phyloP scores from a whole-genome alignment of 495 filamentous ascomycete species.

The Penicillium salamii region DNA sequence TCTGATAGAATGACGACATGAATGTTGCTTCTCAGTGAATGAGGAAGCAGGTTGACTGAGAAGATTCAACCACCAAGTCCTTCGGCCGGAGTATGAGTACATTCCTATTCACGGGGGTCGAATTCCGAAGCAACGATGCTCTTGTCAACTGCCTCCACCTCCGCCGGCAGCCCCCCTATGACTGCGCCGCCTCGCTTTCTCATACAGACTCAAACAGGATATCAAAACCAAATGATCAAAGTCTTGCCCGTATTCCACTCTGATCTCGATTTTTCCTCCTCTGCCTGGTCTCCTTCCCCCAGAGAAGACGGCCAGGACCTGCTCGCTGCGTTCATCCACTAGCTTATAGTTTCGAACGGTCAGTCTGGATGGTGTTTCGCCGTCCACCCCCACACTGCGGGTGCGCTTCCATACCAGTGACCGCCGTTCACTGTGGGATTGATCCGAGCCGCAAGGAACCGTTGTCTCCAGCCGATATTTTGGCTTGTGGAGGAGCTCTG shows the following conservation, averaged over 20 bases:
- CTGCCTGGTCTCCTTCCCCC: conserved; percentile 6
- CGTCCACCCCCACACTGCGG: conserved; percentile 14
- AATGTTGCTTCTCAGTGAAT: not conserved
- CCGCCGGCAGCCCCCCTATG: conserved; percentile 8
- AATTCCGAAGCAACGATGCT: not conserved
- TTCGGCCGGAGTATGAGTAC: not conserved
- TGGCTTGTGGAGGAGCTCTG: conserved; percentile 3
- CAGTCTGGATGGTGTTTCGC: conserved; percentile 1
- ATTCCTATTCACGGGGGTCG: not conserved
- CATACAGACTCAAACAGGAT: conserved; percentile 19
- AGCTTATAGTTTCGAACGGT: conserved; percentile 22
- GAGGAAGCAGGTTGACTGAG: not conserved
- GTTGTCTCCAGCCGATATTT: conserved; percentile 22
- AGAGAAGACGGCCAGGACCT: conserved; percentile 21
- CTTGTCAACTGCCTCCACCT: conserved; percentile 11
- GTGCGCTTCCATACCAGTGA: conserved; percentile 25
- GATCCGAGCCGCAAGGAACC: not conserved
- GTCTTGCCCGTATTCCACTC: conserved; percentile 17
- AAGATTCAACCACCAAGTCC: not conserved
- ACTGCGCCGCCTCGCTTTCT: conserved; percentile 16
- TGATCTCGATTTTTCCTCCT: conserved; percentile 23
- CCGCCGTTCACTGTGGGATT: conserved; percentile 4
- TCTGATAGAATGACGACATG: too few relatives aligned
- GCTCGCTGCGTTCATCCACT: conserved; percentile 13
- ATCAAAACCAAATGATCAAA: conserved; percentile 27